Evolutionary conservation across 306 rosid species (phyloP), one percentile per base, ranked within the genome.

Genomic region (Alnus rubra): DNA sequence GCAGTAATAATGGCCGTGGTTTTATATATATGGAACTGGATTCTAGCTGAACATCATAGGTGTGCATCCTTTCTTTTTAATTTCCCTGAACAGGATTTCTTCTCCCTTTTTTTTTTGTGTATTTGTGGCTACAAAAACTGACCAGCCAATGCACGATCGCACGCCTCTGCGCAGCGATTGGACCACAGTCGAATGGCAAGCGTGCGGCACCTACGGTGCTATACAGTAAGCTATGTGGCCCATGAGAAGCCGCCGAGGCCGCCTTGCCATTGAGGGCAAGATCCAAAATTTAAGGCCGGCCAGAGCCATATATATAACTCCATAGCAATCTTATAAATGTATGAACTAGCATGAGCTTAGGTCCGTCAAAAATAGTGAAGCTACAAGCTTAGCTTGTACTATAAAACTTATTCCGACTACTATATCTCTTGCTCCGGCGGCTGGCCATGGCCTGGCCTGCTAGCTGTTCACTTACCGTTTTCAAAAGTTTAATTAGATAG

Each of bases 131-230:
- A 42, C 31, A 59, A 14, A 63, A 35, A 73, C 42, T 28, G 60
- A 62, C 47, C 62, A 48, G 47, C 49, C 60, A 42, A 42, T 42
- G 45, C 45, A 42, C 45, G 45, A 48, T 71, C 18, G 72, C 79
- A 76, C 62, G 72, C 71, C 44, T 75, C 47, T 30, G 58, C 28
- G 45, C 58, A 14, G 47, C 58, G 37, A 28, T 42, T 48, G 79
- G 79, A 75, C 79, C 72, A 75, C 79, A 37, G 35, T 16, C 5
- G 8, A 4, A 42, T 76, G 35, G 11, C 80, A 53, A 64, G 73
- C 62, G 6, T 50, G 62, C 65, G 64, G 37, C 74, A 51, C 55
- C 69, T 63, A 63, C 68, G 11, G 28, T 19, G 8, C 28, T 39
- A 39, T 62, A 62, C 47, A 63, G 45, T 33, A 11, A 8, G 45